Evolutionary conservation across 495 filamentous ascomycete genomes (phyloP), one percentile per base, ranked within the genome.

Genomic region (Annulohypoxylon nitens): DNA sequence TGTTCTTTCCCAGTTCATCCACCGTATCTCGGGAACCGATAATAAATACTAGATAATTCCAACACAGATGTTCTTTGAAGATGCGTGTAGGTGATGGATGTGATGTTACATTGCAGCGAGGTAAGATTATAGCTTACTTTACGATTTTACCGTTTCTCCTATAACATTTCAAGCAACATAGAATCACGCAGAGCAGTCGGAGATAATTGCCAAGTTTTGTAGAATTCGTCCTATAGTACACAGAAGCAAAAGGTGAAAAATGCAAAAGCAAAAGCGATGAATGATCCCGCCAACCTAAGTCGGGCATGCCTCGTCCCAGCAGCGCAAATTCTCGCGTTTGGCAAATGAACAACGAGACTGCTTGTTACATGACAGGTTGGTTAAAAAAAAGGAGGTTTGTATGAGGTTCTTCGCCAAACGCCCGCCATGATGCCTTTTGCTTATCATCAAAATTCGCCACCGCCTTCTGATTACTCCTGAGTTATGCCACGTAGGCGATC

Each of bases 351-450:
- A 43, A 34, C 23, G 48, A 26, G 23, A 54, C 25, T 54, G 12
- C 25, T 33, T 11, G 25, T 8, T 8, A 20, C 48, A 20, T 12
- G 25, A 14, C 30, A 7, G 7, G 5, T 1, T 30, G 50, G 14
- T 4, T 4, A 43, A 16, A 6, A 30, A 33, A 9, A 20, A 39
- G 39, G 12, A 30, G 30, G 11, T 12, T 23, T 64, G 36, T 34
- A 2, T 36, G 18, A 12, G 9, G 25, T 45, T 14, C 57, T 14
- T 18, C 25, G 60, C 60, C 41, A 59, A 70, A 69, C 66, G 65
- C 71, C 71, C 18, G 36, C 43, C 65, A 41, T 69, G 54, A 69
- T 69, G 65, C 59, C 25, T 55, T 53, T 47, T 63, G 51, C 54
- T 58, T 43, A 58, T 55, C 53, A 54, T 64, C 45, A 64, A 61